phyloP scores from a whole-genome alignment of 2,329 filamentous ascomycete genomes.

The Chaetomium globosum region DNA sequence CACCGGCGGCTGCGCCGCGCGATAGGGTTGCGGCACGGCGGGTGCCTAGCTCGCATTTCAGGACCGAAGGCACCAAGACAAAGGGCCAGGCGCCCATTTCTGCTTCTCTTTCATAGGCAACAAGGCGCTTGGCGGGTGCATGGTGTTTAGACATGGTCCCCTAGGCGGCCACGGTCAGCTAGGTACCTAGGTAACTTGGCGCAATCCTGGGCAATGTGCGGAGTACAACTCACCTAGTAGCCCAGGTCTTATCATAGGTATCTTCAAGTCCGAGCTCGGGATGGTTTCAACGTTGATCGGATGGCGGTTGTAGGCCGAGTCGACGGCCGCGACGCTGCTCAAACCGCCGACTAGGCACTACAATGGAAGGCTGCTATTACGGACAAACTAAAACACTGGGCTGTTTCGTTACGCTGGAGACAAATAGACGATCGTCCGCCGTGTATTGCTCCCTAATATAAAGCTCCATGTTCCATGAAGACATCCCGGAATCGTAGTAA shows the following conservation, averaged over 20 bases:
- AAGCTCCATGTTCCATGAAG: neutral
- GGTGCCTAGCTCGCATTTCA: neutral
- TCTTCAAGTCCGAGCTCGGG: neutral
- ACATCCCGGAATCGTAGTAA: neutral
- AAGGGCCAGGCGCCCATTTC: neutral
- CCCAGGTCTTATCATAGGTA: too few species aligned
- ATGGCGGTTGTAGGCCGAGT: neutral
- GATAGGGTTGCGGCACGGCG: neutral
- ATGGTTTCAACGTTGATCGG: neutral
- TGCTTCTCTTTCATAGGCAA: neutral
- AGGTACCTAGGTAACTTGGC: too few species aligned
- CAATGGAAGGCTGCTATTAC: neutral
- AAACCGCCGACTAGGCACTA: neutral
- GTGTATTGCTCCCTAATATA: neutral
- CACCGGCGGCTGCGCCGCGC: neutral
- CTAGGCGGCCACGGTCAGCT: neutral
- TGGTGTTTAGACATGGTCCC: neutral
- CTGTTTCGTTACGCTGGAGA: neutral
- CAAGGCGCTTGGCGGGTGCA: neutral
- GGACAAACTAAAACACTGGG: neutral
- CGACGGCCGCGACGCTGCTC: neutral
- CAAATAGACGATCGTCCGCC: neutral
- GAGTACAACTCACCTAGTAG: neutral
- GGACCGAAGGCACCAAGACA: neutral
- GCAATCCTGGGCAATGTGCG: neutral